Evolutionary conservation across 257 asterid species (phyloP).

Genomic region (Solanum microdontum): DNA sequence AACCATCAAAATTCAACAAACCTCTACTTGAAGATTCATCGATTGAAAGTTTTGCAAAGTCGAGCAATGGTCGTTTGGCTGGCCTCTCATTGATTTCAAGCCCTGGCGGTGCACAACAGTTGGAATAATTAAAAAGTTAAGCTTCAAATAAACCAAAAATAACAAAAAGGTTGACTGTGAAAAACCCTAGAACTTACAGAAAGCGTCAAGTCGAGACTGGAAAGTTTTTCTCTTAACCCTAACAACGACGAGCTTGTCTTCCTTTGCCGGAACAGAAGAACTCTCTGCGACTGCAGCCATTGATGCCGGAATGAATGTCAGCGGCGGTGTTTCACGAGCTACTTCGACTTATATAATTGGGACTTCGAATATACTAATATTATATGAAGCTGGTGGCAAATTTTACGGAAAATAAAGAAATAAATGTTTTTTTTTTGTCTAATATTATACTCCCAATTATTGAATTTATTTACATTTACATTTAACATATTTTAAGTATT

Average conservation of each 20-base stretch:
- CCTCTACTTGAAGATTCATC: slow-evolving; percentile 58
- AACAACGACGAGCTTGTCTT: slow-evolving; percentile 58
- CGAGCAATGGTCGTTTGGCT: slow-evolving; percentile 50
- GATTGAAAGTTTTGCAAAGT: slow-evolving; percentile 57
- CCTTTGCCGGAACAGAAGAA: slow-evolving; percentile 22
- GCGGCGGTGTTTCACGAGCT: neutral
- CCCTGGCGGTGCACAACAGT: slow-evolving; percentile 32
- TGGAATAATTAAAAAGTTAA: neutral
- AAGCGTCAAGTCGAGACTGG: slow-evolving; percentile 56
- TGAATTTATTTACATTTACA: neutral
- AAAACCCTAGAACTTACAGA: slow-evolving; percentile 36
- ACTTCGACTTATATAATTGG: neutral
- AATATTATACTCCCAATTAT: neutral
- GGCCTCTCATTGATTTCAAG: slow-evolving; percentile 82
- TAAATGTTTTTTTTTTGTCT: neutral
- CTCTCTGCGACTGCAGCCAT: slow-evolving; percentile 35
- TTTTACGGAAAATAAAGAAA: neutral
- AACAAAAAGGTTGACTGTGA: neutral
- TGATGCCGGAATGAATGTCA: neutral
- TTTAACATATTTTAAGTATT: too few species aligned
- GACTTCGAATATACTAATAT: neutral
- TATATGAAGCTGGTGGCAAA: neutral
- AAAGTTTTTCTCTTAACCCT: slow-evolving; percentile 73
- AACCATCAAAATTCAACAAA: neutral
- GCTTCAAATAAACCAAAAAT: neutral